A percentile compares a stretch with the other conserved stretches of the same genome.
These are phyloP conservation scores for Cordyceps militaris DNA, from an alignment of 2,329 filamentous ascomycete genomes.

Conservation along the genomic window DNA sequence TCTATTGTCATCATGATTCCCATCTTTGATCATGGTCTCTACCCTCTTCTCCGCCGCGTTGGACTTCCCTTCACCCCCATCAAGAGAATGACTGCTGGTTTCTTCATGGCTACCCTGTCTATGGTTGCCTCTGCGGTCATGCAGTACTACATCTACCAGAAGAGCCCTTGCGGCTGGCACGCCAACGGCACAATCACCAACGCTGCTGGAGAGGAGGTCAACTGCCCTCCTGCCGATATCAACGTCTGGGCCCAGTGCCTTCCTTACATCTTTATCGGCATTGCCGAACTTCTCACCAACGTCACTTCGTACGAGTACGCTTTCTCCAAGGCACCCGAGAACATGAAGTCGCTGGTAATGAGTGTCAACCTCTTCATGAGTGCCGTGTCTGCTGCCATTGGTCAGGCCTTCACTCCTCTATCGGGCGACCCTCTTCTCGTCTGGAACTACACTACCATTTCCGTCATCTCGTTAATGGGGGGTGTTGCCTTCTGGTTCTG, in stretches of 20 bases:
- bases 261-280: slow-evolving; percentile 43
- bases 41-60: slow-evolving; percentile 57
- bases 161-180: slow-evolving; percentile 51
- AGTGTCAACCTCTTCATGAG: slow-evolving; percentile 64
- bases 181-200: slow-evolving; percentile 30
- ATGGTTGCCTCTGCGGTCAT: slow-evolving; percentile 52
- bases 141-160: slow-evolving; percentile 58
- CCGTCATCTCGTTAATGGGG: slow-evolving; percentile 55
- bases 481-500: slow-evolving; percentile 61
- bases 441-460: slow-evolving; percentile 64
- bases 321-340: slow-evolving; percentile 68
- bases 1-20: slow-evolving; percentile 70
- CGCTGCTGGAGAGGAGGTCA: slow-evolving; percentile 24
- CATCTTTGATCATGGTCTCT: slow-evolving; percentile 60
- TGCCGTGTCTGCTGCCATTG: slow-evolving; percentile 61
- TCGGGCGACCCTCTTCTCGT: slow-evolving; percentile 58
- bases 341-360: slow-evolving; percentile 73
- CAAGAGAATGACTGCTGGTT: slow-evolving; percentile 67
- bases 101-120: slow-evolving; percentile 56
- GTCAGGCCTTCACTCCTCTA: slow-evolving; percentile 59
- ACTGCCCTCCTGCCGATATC: slow-evolving; percentile 52
- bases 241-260: slow-evolving; percentile 56
- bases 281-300: slow-evolving; percentile 48
- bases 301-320: slow-evolving; percentile 65
- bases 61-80: slow-evolving; percentile 66